phyloP scores from a whole-genome alignment of 257 asterid species.

The Dorcoceras hygrometricum region DNA sequence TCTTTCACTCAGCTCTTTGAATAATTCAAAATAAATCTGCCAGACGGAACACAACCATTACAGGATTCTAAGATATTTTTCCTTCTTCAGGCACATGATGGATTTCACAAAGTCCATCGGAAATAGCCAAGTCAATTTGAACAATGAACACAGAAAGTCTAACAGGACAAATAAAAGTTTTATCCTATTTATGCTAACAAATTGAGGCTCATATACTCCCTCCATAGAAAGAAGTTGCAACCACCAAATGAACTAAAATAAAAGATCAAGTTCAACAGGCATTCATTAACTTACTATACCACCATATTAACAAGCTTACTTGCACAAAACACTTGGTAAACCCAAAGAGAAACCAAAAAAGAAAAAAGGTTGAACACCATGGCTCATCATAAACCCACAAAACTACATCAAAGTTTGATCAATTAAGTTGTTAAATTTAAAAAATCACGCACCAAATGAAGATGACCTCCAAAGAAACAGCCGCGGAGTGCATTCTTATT shows the following conservation, averaged over 20 bases:
- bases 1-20: slow-evolving; percentile 30
- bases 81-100: slow-evolving; percentile 5
- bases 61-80: slow-evolving; percentile 1
- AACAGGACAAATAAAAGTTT: background rate
- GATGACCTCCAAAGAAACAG: background rate
- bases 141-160: background rate
- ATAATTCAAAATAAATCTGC: slow-evolving; percentile 39
- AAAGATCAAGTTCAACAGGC: slow-evolving; percentile 26
- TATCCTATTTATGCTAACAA: background rate
- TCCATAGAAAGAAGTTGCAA: slow-evolving; percentile 6
- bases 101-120: background rate
- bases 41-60: slow-evolving; percentile 11
- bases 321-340: slow-evolving; percentile 15
- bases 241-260: slow-evolving; percentile 12
- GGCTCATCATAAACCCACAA: slow-evolving; percentile 38
- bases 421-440: background rate
- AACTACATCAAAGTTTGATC: slow-evolving; percentile 28
- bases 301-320: slow-evolving; percentile 2
- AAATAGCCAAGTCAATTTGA: background rate
- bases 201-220: slow-evolving; percentile 17
- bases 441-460: background rate
- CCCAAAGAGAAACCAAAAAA: slow-evolving; percentile 14
- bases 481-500: background rate
- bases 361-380: slow-evolving; percentile 28
- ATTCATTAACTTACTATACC: background rate